Base-by-base conservation (phyloP, 352 stramenopile species). In the Blastocystis sp. region DNA sequence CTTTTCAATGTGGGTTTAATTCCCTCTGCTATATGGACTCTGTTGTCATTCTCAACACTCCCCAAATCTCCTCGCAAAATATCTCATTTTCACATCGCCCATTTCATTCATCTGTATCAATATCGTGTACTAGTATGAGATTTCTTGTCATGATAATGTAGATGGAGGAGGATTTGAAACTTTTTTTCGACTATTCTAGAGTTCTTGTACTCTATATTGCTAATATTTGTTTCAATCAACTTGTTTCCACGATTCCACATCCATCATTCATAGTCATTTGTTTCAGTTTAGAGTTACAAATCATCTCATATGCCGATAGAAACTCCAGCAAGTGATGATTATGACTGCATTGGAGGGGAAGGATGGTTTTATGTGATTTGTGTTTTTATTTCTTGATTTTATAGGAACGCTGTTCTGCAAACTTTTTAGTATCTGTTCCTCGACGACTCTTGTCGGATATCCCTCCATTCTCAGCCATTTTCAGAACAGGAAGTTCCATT, bases 331-430 rank as follows among this genome's bases (percentile, higher is more conserved):
- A 24, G n/a, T 51, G 32, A 51, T 49, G 65, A 77, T 32, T 77
- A 77, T 29, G 65, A 77, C 65, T 87, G 77, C 29, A 75, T 87
- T 77, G 77, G 71, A 37, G 71, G 71, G 3, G 49, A 83, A 39
- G 71, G 71, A 42, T 83, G 71, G 71, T 83, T 67, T 46, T 19
- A 83, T 6, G 71, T 83, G 11, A 56, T 24, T 27, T 21, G 27
- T 21, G 7, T 32, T 11, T 21, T 19, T 32, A n/a, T 9, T 4
- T 39, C 5, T 21, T 46, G 27, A 71, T 21, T 46, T 14, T 6
- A 66, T 87, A 87, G 77, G 59, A 87, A 42, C 77, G 77, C n/a
- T 87, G 77, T 21, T 87, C 77, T 16, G 29, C n/a, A 39, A 87
- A 87, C 58, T 87, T 87, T 74, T n/a, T 87, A 24, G n/a, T 87